A percentile compares a stretch with the other conserved stretches of the same genome.
Conservation (phyloP, 495 filamentous ascomycete genomes). For the Penicillium waksmanii region DNA sequence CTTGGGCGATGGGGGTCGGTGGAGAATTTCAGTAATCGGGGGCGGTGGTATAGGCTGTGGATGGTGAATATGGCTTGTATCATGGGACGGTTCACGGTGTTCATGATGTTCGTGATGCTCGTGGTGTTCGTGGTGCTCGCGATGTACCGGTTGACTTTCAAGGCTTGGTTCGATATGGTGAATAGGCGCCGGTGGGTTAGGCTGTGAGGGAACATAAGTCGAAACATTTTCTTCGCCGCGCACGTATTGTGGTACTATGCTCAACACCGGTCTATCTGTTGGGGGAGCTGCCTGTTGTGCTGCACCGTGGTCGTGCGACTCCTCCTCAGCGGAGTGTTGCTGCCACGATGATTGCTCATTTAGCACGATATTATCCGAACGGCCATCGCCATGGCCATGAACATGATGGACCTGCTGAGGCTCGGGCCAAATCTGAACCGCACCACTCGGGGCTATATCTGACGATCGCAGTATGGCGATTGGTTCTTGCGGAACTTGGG, state of each 20-base stretch:
- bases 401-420: conserved; percentile 10
- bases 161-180: conserved; percentile 12
- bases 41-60: conserved; percentile 45
- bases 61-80: conserved; percentile 23
- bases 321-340: not conserved
- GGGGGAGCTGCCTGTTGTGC: not conserved
- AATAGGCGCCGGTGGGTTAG: conserved; percentile 18
- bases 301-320: conserved; percentile 8
- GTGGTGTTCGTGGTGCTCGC: conserved; percentile 7
- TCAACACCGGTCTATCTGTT: conserved; percentile 27
- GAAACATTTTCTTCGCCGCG: conserved; percentile 48
- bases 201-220: conserved; percentile 34
- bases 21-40: conserved; percentile 27
- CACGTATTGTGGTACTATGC: conserved; percentile 50
- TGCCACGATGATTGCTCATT: not conserved
- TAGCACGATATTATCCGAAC: conserved; percentile 9
- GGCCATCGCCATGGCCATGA: not conserved
- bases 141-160: conserved; percentile 11
- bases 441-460: not conserved
- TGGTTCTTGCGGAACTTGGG: conserved; percentile 4
- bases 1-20: conserved; percentile 43
- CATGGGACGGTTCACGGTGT: conserved; percentile 9
- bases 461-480: no score
- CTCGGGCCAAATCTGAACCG: conserved; percentile 10
- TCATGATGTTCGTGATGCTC: conserved; percentile 12